Evolutionary conservation across 129 eudicot species (phyloP).

Genomic region (Escallonia herrerae): DNA sequence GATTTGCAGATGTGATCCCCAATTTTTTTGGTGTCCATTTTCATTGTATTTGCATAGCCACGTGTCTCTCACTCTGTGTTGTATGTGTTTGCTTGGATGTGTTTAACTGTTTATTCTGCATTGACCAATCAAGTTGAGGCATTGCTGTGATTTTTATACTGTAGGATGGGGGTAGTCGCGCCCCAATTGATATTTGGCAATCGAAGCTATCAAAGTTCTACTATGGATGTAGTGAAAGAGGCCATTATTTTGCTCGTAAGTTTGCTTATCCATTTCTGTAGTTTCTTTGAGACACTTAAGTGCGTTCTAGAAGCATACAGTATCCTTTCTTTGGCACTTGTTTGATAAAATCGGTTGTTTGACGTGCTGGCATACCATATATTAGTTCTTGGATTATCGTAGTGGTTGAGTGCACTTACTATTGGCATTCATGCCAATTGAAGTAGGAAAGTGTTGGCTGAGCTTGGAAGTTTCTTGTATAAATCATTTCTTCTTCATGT

Average conservation of each 20-base stretch:
- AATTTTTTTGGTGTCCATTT: background rate
- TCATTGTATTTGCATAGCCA: background rate
- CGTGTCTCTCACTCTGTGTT: background rate
- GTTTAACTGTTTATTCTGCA: background rate
- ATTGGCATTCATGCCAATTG: no score
- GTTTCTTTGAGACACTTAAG: background rate
- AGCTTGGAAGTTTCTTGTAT: no score
- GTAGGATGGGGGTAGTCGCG: conserved; percentile 45
- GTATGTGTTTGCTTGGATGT: background rate
- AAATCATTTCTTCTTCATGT: no score
- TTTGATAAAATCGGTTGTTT: background rate
- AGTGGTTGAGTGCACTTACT: background rate
- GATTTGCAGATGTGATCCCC: no score
- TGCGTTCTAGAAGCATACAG: background rate
- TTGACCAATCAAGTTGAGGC: background rate
- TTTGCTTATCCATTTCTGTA: conserved; percentile 7
- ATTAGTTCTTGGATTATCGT: background rate
- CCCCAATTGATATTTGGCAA: conserved; percentile 74
- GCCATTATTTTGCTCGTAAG: conserved; percentile 76
- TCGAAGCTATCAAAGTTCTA: conserved; percentile 62
- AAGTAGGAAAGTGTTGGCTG: no score
- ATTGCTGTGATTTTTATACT: background rate
- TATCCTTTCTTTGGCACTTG: background rate
- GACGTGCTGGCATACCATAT: background rate
- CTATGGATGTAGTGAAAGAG: conserved; percentile 88